These are phyloP conservation scores for Cryptosporidium muris DNA, from an alignment of 169 alveolate species.

Conservation along the genomic window DNA sequence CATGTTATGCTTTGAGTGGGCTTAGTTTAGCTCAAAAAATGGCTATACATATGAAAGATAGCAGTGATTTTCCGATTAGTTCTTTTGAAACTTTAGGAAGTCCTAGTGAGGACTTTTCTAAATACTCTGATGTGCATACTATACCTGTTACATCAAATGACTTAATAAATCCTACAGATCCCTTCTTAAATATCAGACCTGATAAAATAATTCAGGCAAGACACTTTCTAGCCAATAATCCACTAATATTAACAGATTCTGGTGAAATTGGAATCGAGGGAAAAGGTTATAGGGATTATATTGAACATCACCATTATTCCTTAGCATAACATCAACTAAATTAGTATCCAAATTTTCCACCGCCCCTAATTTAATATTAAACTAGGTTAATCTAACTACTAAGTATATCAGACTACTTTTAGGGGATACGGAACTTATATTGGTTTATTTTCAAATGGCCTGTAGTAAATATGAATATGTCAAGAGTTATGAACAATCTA, in stretches of 20 bases:
- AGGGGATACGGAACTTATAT: not conserved
- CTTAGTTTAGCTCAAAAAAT: constrained; percentile 77
- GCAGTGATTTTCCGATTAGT: not conserved
- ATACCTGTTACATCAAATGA: not conserved
- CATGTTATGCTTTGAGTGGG: constrained; percentile 93
- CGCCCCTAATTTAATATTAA: not conserved
- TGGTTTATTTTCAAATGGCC: constrained; percentile 77
- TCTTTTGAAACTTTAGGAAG: not conserved
- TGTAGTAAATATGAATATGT: constrained; percentile 90
- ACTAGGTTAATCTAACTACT: not conserved
- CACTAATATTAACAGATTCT: constrained; percentile 19
- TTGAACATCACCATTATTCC: not conserved
- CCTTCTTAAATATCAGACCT: constrained; percentile 57
- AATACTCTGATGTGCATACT: constrained; percentile 18
- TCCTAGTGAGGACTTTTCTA: constrained; percentile 1
- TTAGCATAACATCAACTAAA: not conserved
- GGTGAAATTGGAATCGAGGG: constrained; percentile 48
- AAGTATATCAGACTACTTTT: constrained; percentile 8
- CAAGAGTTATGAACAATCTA: constrained; percentile 89
- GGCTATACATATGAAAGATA: not conserved
- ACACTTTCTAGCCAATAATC: constrained; percentile 2
- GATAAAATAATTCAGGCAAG: constrained; percentile 55
- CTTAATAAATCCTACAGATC: constrained; percentile 48
- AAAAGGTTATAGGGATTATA: constrained; percentile 38
- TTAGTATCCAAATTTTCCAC: not conserved